These are phyloP conservation scores for Pholiota microspora DNA, from an alignment of 768 basidiomycete species.

Conservation along the genomic window DNA sequence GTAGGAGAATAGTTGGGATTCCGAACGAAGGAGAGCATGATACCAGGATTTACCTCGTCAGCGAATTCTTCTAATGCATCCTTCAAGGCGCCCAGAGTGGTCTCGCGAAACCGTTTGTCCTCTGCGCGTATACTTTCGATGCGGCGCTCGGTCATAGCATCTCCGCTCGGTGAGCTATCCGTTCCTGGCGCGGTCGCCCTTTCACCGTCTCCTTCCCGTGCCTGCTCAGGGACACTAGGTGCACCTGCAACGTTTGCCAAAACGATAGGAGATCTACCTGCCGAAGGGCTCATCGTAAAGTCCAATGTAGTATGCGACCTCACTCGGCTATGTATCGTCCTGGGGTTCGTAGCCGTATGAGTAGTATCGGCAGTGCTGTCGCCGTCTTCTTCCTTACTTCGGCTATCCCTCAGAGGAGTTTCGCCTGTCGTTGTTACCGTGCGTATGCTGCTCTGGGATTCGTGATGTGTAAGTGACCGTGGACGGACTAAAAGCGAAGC, in stretches of 20 bases:
- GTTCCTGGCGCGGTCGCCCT: conserved; percentile 1
- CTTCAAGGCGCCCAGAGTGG: conserved; percentile 55
- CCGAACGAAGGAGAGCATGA: not conserved
- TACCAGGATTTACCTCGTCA: conserved; percentile 44
- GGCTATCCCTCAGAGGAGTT: not conserved
- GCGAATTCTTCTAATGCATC: conserved; percentile 60
- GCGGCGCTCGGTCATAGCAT: conserved; percentile 30
- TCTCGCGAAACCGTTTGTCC: conserved; percentile 49
- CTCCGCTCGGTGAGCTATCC: not conserved
- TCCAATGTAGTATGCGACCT: not conserved
- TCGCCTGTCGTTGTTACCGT: conserved; percentile 55
- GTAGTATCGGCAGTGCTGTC: not conserved
- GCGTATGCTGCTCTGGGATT: conserved; percentile 65
- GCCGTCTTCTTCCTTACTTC: conserved; percentile 22
- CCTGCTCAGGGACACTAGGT: no score
- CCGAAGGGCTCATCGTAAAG: not conserved
- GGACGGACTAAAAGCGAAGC: conserved; percentile 52
- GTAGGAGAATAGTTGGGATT: conserved; percentile 6
- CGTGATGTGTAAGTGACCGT: conserved; percentile 33
- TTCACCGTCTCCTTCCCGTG: conserved; percentile 7
- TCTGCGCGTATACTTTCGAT: conserved; percentile 44
- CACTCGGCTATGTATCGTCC: not conserved
- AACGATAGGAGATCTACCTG: not conserved
- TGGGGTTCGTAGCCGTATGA: not conserved
- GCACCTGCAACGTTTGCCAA: not conserved